A percentile compares a stretch with the other conserved stretches of the same genome.
phyloP scores from a whole-genome alignment of 768 basidiomycete genomes.

The Cystofilobasidium capitatum region DNA sequence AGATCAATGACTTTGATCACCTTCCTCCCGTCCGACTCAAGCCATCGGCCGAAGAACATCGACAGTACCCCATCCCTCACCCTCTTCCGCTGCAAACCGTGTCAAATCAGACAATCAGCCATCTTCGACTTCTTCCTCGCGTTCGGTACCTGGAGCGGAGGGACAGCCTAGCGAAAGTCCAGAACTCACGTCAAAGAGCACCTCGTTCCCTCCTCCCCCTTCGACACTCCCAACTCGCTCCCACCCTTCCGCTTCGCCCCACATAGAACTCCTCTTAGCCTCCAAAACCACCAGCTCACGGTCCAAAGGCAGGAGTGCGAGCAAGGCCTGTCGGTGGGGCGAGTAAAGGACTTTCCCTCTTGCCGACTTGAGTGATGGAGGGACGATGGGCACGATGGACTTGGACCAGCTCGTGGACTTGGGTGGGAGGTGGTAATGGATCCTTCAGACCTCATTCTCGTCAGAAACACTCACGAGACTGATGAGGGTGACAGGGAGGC shows the following conservation, averaged over 20 bases:
- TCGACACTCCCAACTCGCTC: not conserved
- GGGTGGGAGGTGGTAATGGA: not conserved
- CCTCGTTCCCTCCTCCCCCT: not conserved
- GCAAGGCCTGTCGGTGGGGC: not conserved
- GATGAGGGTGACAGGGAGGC: too few species aligned
- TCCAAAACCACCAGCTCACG: not conserved
- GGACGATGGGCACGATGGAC: not conserved
- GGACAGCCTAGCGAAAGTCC: not conserved
- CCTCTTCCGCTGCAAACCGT: not conserved
- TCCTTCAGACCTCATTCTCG: not conserved
- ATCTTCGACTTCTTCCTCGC: not conserved
- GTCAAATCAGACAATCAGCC: not conserved
- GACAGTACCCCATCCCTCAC: not conserved
- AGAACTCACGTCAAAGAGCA: not conserved
- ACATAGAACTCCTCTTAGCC: too few species aligned
- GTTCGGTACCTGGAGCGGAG: too few species aligned
- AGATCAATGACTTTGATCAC: not conserved
- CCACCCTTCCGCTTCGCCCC: not conserved
- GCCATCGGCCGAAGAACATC: not conserved
- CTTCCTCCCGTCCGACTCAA: not conserved
- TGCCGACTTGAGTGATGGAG: not conserved
- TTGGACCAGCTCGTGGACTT: not conserved
- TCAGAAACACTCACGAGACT: too few species aligned
- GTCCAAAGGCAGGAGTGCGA: not conserved
- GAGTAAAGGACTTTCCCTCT: not conserved